These are phyloP conservation scores for Aspergillus sp. DNA, from an alignment of 2,329 filamentous ascomycete species.

Conservation along the genomic window DNA sequence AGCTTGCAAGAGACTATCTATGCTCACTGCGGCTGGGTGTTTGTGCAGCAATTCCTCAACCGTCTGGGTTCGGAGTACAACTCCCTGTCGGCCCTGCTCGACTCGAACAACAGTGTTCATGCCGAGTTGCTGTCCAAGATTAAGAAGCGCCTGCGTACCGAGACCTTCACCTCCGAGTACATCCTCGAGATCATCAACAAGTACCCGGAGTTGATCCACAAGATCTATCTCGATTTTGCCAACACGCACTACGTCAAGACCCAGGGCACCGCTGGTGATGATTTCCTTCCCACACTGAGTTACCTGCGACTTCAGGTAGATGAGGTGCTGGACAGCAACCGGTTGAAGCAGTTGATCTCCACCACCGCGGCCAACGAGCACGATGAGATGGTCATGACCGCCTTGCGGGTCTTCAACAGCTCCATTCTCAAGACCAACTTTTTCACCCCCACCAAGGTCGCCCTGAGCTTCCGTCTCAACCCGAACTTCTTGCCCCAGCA, in stretches of 20 bases:
- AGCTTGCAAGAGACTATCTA: constrained; percentile 97
- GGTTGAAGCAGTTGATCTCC: constrained; percentile 69
- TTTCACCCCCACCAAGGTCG: constrained; percentile 97
- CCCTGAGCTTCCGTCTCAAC: constrained; percentile 90
- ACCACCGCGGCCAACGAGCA: constrained; percentile 85
- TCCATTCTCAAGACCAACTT: constrained; percentile 94
- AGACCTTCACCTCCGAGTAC: constrained; percentile 97
- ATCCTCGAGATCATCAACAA: constrained; percentile 94
- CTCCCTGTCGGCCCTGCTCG: constrained; percentile 73
- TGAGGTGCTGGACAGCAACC: constrained; percentile 67
- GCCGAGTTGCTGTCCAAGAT: constrained; percentile 85
- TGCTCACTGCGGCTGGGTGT: constrained; percentile 95
- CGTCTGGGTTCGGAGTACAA: constrained; percentile 86
- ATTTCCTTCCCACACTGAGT: constrained; percentile 64
- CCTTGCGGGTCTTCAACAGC: constrained; percentile 92
- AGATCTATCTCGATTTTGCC: constrained; percentile 86
- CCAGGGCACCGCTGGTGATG: constrained; percentile 53
- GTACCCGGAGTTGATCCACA: constrained; percentile 79
- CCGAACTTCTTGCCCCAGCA: constrained; percentile 72
- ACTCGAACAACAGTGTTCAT: constrained; percentile 73
- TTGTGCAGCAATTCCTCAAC: constrained; percentile 96
- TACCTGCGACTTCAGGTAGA: constrained; percentile 61
- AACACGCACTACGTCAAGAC: constrained; percentile 72
- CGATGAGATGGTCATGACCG: constrained; percentile 95
- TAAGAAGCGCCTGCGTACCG: constrained; percentile 88